A percentile compares a stretch with the other conserved stretches of the same genome.
These are phyloP conservation scores for Oxyria digyna DNA, from an alignment of 148 eudicot species.

Conservation along the genomic window DNA sequence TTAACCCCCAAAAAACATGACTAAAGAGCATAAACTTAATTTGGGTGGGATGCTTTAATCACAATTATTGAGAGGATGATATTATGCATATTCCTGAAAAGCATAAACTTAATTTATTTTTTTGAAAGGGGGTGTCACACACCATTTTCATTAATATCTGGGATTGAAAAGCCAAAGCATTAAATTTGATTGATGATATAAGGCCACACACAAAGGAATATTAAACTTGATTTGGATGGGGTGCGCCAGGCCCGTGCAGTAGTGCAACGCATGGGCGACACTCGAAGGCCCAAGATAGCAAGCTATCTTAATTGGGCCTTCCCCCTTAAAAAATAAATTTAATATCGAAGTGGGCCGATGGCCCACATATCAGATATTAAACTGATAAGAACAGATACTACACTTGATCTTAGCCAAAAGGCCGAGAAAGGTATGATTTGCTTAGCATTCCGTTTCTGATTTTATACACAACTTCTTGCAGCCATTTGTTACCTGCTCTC, in stretches of 20 bases:
- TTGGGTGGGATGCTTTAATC: too few relatives aligned
- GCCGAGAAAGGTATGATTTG: constrained; percentile 30
- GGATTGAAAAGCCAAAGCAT: too few relatives aligned
- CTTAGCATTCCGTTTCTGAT: neutral
- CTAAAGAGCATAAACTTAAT: too few relatives aligned
- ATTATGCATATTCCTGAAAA: too few relatives aligned
- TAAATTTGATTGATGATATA: too few relatives aligned
- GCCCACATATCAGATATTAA: constrained; percentile 19
- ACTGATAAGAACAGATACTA: constrained; percentile 33
- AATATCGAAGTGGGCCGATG: neutral
- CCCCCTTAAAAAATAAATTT: constrained; percentile 1
- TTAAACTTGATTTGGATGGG: neutral
- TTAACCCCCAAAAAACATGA: too few relatives aligned
- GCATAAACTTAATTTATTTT: too few relatives aligned
- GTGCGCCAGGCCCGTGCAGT: neutral
- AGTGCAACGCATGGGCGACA: neutral
- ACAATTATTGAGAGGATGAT: too few relatives aligned
- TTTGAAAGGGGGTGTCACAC: too few relatives aligned
- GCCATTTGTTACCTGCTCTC: neutral
- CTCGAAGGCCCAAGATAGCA: neutral
- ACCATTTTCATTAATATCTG: too few relatives aligned
- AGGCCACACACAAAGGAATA: too few relatives aligned
- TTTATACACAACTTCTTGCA: neutral
- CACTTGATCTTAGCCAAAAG: constrained; percentile 41
- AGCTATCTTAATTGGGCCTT: neutral